Percentiles rank a stretch among this genome's conserved stretches.
These are phyloP conservation scores for Elsinoe fawcettii DNA, from an alignment of 2,329 filamentous ascomycete genomes.

Conservation along the genomic window DNA sequence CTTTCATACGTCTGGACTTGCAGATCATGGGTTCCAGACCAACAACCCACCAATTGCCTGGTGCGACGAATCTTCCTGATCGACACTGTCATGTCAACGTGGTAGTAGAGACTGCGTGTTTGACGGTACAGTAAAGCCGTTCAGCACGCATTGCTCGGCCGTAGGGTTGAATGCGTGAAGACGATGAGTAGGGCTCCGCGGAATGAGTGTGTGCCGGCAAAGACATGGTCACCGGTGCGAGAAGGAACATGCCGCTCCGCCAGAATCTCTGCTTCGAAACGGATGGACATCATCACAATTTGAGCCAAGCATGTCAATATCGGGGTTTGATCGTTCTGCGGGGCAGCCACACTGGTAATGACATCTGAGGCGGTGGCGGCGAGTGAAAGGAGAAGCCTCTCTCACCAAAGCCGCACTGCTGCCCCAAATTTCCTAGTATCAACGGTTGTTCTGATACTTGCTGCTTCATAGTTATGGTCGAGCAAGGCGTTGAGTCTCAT, in stretches of 20 bases:
- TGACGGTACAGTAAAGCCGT: background rate
- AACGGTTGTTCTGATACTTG: too few relatives aligned
- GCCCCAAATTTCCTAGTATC: background rate
- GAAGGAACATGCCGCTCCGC: background rate
- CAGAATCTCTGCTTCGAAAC: background rate
- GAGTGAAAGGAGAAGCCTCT: background rate
- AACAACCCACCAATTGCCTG: background rate
- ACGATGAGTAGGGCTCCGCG: background rate
- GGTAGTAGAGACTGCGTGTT: background rate
- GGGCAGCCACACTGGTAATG: background rate
- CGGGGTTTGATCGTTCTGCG: too few relatives aligned
- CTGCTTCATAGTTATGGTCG: too few relatives aligned
- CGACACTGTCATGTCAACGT: background rate
- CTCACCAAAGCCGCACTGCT: background rate
- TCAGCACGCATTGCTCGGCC: background rate
- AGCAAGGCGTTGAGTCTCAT: background rate
- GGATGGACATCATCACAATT: background rate
- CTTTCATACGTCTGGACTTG: background rate
- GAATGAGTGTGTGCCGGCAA: background rate
- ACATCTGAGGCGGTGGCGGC: background rate
- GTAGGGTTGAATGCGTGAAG: background rate
- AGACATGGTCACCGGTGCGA: background rate
- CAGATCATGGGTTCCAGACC: background rate
- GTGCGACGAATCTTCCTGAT: background rate
- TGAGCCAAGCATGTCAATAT: too few relatives aligned